Evolutionary conservation across 1,284 basidiomycete species (phyloP), one percentile per base, ranked within the genome.

Genomic region (Sphagnurus paluster): DNA sequence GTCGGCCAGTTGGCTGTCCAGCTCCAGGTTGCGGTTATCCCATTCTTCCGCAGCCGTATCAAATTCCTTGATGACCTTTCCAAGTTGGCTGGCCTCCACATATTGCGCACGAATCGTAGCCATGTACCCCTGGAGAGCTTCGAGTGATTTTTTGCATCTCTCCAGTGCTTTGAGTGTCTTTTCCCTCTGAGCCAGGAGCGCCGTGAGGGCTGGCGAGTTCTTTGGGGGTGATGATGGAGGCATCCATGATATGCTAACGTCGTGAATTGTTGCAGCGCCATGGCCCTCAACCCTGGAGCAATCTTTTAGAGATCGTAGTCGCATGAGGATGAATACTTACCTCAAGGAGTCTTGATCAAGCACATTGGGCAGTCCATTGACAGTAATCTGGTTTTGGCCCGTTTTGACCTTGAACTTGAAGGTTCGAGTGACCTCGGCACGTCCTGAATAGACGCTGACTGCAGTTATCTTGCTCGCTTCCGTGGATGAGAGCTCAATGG

Each of bases 381-480:
- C 63, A 13, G 44, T 52, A 9, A 70, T 52, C 30, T 63, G 57
- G 40, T 68, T 70, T 30, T 64, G 61, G 9, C 66, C 67, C 5
- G 55, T 50, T 42, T 62, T 58, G 6, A 67, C 57, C 6, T 40
- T 42, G 39, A 67, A 57, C 36, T 54, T 59, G 55, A 63, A 67
- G 2, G 61, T 30, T 8, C 66, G 60, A 25, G 61, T 63, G 16
- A 69, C 44, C 50, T 71, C 66, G 30, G 69, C 69, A 20, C 61
- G 58, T 9, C 58, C 59, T 16, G 66, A 47, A 46, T 70, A 69
- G 17, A 70, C 48, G 42, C 53, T 63, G 19, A 69, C 64, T 30
- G 56, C 55, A 23, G 48, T 46, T n/a, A 70, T 63, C 38, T 61
- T 64, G 54, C 67, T 64, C 25, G 57, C 52, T 11, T 56, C 48